These are phyloP conservation scores for Arthrocladium fulminans DNA, from an alignment of 2,329 filamentous ascomycete genomes.

Conservation along the genomic window DNA sequence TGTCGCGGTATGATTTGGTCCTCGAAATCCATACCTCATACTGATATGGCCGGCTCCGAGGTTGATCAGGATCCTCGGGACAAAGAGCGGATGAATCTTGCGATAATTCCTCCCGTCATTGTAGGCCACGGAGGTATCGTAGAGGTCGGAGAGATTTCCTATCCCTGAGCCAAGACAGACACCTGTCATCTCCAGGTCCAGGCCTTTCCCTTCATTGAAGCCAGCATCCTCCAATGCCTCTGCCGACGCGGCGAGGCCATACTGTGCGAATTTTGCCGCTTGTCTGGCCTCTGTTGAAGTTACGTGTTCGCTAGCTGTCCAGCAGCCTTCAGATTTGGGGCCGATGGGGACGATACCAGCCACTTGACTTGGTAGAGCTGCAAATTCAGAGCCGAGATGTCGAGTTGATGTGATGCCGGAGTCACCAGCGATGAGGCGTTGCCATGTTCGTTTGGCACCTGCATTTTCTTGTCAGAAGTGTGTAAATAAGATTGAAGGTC, in stretches of 20 bases:
- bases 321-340: conserved; percentile 34
- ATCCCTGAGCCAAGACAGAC: conserved; percentile 94
- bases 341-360: conserved; percentile 70
- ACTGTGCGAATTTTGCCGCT: conserved; percentile 88
- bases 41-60: conserved; percentile 89
- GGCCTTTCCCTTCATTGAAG: conserved; percentile 56
- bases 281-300: conserved; percentile 53
- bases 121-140: conserved; percentile 70
- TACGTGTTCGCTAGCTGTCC: conserved; percentile 38
- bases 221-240: conserved; percentile 78
- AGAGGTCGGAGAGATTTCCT: conserved; percentile 85
- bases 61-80: conserved; percentile 88
- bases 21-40: conserved; percentile 76
- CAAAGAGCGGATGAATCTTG: conserved; percentile 87
- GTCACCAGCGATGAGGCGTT: conserved; percentile 65
- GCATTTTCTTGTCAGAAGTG: not conserved
- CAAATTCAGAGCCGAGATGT: conserved; percentile 54
- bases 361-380: conserved; percentile 69
- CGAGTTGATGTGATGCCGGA: conserved; percentile 72
- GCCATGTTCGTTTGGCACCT: conserved; percentile 70
- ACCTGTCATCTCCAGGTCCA: conserved; percentile 67
- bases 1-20: conserved; percentile 84
- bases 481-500: not conserved
- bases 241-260: conserved; percentile 74
- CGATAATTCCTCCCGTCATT: conserved; percentile 58